Percentiles rank a stretch among this genome's conserved stretches.
Conservation (phyloP, 2,329 filamentous ascomycete species). For the Fusarium bactridioides region DNA sequence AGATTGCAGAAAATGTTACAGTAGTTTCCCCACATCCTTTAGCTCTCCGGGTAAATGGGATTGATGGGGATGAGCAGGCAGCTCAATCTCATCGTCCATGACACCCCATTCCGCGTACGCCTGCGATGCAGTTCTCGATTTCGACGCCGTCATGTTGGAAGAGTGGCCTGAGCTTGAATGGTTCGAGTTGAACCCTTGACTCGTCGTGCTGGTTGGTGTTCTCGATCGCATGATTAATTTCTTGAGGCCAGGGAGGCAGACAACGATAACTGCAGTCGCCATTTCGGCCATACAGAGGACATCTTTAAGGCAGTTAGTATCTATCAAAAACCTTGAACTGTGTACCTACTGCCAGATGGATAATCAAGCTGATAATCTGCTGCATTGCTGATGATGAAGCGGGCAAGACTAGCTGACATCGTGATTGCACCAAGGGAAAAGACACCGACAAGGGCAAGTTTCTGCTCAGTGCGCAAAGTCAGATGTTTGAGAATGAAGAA, state of each 20-base stretch:
- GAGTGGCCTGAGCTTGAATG: background rate
- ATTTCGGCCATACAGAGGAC: constrained; percentile 3
- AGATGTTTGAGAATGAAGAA: constrained; percentile 4
- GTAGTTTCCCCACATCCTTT: background rate
- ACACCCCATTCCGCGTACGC: constrained; percentile 10
- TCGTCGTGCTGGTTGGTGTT: background rate
- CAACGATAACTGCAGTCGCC: constrained; percentile 5
- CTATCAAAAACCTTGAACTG: fast-evolving
- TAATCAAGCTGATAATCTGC: background rate
- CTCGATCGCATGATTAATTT: background rate
- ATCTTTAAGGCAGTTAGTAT: background rate
- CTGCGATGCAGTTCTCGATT: background rate
- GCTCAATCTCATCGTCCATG: constrained; percentile 12
- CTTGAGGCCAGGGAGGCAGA: constrained; percentile 5
- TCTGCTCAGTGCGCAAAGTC: constrained; percentile 1
- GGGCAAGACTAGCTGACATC: background rate
- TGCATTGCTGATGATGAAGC: background rate
- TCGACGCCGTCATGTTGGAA: background rate
- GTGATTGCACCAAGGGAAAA: constrained; percentile 19
- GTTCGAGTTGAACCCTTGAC: background rate
- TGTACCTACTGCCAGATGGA: background rate
- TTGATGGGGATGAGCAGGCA: background rate
- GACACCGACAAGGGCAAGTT: background rate
- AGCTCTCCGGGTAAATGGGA: background rate
- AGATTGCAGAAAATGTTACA: background rate